Evolutionary conservation across 306 rosid species (phyloP).

Genomic region (Styphnolobium japonicum): DNA sequence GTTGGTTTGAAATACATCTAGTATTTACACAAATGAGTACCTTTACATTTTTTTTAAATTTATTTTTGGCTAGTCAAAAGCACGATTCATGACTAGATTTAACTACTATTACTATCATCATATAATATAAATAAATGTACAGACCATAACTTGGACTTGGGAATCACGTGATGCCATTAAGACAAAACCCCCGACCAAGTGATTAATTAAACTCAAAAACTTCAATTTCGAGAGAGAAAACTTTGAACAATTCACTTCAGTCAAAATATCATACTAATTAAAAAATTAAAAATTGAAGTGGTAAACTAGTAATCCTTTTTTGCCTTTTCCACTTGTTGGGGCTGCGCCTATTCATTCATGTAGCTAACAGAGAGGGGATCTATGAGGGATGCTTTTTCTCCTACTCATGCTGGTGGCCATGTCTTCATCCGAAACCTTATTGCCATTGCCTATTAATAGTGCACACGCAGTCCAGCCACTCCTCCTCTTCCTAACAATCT

Average conservation of each 20-base stretch:
- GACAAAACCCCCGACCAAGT: constrained; percentile 99
- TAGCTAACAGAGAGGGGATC: constrained; percentile 79
- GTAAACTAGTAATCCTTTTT: background rate
- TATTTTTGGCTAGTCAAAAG: constrained; percentile 24
- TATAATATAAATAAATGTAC: constrained; percentile 26
- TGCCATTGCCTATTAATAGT: constrained; percentile 50
- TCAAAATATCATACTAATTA: constrained; percentile 45
- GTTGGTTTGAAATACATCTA: background rate
- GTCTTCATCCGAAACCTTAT: constrained; percentile 71
- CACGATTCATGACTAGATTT: constrained; percentile 31
- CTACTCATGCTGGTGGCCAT: constrained; percentile 84
- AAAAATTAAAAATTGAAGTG: constrained; percentile 8
- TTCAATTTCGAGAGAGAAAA: constrained; percentile 45
- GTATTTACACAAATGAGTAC: background rate
- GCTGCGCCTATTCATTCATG: constrained; percentile 7
- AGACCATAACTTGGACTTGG: constrained; percentile 89
- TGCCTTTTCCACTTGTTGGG: background rate
- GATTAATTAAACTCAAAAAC: constrained; percentile 61
- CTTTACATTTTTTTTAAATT: background rate
- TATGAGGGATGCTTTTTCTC: constrained; percentile 94
- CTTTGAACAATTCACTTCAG: constrained; percentile 55
- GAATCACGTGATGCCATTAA: constrained; percentile 96
- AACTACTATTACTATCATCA: constrained; percentile 22
- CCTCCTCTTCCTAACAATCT: constrained; percentile 76
- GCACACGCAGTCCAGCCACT: constrained; percentile 72